These are phyloP conservation scores for Serendipita sp. DNA, from an alignment of 768 basidiomycete species.

Conservation along the genomic window DNA sequence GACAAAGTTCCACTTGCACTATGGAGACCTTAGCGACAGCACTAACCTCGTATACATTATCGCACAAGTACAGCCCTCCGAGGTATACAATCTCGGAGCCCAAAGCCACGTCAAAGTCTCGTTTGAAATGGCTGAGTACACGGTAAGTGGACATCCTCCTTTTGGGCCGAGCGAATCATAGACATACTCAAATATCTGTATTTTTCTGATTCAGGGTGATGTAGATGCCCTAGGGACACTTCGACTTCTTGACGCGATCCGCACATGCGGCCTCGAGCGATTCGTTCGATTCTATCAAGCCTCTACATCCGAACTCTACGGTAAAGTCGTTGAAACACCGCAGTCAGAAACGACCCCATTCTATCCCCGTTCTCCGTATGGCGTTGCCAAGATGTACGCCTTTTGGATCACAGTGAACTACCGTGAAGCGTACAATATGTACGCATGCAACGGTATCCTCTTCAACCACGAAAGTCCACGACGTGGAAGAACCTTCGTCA, in stretches of 20 bases:
- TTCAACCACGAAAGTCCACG: conserved; percentile 98
- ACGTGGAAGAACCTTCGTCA: conserved; percentile 89
- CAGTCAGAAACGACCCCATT: conserved; percentile 95
- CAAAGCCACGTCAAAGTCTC: conserved; percentile 99
- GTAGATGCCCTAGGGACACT: conserved; percentile 93
- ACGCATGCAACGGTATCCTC: conserved; percentile 88
- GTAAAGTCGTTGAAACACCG: conserved; percentile 89
- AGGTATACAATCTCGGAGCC: conserved; percentile 95
- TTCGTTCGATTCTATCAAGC: conserved; percentile 95
- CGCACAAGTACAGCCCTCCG: conserved; percentile 84
- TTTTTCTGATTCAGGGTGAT: conserved; percentile 41
- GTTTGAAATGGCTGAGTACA: conserved; percentile 99
- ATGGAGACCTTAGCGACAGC: conserved; percentile 88
- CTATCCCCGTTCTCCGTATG: conserved; percentile 96
- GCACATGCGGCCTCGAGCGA: conserved; percentile 87
- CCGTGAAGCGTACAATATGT: conserved; percentile 92
- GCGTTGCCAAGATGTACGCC: conserved; percentile 86
- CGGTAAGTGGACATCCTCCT: conserved; percentile 21
- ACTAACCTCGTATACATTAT: conserved; percentile 96
- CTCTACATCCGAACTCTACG: conserved; percentile 93
- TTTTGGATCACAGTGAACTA: conserved; percentile 89
- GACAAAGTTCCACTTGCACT: conserved; percentile 69
- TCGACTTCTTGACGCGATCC: conserved; percentile 87
- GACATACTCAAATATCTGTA: not conserved
- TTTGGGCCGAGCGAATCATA: not conserved